Percentiles rank a stretch among this genome's conserved stretches.
Conservation (phyloP, 371 early-diverging fungal species). For the Mortierella sp. region DNA sequence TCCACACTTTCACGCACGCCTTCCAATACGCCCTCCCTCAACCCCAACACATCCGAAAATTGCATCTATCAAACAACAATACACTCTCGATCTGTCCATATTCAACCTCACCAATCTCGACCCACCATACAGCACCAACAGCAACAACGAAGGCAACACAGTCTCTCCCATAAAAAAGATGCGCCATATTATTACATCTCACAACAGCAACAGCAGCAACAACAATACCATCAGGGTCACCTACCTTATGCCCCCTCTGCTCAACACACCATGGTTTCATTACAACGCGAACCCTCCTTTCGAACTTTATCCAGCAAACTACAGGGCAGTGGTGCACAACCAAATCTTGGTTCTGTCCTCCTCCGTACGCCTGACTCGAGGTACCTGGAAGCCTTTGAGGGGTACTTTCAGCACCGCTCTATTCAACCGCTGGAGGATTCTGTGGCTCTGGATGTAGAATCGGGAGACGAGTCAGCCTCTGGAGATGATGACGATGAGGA, state of each 20-base stretch:
- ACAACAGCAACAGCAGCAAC: not conserved
- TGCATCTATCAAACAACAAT: not conserved
- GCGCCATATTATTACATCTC: not conserved
- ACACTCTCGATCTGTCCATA: not conserved
- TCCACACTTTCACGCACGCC: not conserved
- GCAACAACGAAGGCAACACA: not conserved
- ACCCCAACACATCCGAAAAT: not conserved
- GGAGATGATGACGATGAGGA: slow-evolving; percentile 22
- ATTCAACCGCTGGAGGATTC: slow-evolving; percentile 1
- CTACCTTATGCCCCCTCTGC: not conserved
- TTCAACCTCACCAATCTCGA: not conserved
- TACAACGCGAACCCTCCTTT: not conserved
- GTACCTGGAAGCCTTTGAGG: slow-evolving; percentile 29
- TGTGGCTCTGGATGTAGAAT: not conserved
- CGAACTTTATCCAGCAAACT: not conserved
- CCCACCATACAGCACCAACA: not conserved
- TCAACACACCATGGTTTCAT: not conserved
- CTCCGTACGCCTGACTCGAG: slow-evolving; percentile 31
- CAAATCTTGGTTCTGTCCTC: not conserved
- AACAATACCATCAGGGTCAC: not conserved
- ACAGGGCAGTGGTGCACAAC: not conserved
- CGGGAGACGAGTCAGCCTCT: slow-evolving; percentile 20
- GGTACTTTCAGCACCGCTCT: slow-evolving; percentile 20
- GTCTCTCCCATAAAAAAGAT: slow-evolving; percentile 6
- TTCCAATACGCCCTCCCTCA: not conserved